phyloP scores from a whole-genome alignment of 2,329 filamentous ascomycete species.

The Drechslerella coelobrocha region DNA sequence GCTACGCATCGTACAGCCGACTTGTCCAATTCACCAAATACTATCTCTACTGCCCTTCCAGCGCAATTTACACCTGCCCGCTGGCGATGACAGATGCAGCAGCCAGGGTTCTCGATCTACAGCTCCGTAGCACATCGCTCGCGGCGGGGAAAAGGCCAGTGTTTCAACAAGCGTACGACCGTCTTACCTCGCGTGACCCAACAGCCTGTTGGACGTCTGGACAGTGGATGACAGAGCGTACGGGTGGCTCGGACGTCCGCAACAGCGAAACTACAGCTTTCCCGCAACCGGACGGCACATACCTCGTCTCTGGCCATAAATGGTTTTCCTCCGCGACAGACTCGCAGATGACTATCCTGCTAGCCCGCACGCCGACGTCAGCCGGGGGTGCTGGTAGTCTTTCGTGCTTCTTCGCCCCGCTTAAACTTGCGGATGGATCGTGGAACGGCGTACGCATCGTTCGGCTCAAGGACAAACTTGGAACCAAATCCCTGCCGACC shows the following conservation, averaged over 20 bases:
- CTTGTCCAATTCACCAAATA: slow-evolving; percentile 66
- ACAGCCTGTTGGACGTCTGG: slow-evolving; percentile 71
- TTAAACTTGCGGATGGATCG: slow-evolving; percentile 62
- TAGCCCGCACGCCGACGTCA: slow-evolving; percentile 66
- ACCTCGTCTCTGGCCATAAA: slow-evolving; percentile 72
- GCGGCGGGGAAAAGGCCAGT: slow-evolving; percentile 56
- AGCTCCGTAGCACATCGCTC: slow-evolving; percentile 23
- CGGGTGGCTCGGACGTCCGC: slow-evolving; percentile 73
- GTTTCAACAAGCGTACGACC: slow-evolving; percentile 64
- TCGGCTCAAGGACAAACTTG: slow-evolving; percentile 75
- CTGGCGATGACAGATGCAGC: slow-evolving; percentile 64
- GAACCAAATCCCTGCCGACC: slow-evolving; percentile 73
- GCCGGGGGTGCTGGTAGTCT: slow-evolving; percentile 59
- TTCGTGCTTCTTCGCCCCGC: slow-evolving; percentile 71
- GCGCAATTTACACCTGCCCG: slow-evolving; percentile 70
- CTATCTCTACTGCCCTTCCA: slow-evolving; percentile 68
- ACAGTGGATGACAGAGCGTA: slow-evolving; percentile 79
- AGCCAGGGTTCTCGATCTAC: slow-evolving; percentile 37
- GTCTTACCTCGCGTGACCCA: slow-evolving; percentile 64
- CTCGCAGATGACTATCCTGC: slow-evolving; percentile 68
- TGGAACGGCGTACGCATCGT: slow-evolving; percentile 74
- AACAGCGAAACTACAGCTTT: slow-evolving; percentile 70
- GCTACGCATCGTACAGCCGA: slow-evolving; percentile 63
- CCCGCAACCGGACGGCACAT: slow-evolving; percentile 64
- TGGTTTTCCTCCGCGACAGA: slow-evolving; percentile 75